phyloP scores from a whole-genome alignment of 306 rosid genomes.

The Potentilla sterilis region DNA sequence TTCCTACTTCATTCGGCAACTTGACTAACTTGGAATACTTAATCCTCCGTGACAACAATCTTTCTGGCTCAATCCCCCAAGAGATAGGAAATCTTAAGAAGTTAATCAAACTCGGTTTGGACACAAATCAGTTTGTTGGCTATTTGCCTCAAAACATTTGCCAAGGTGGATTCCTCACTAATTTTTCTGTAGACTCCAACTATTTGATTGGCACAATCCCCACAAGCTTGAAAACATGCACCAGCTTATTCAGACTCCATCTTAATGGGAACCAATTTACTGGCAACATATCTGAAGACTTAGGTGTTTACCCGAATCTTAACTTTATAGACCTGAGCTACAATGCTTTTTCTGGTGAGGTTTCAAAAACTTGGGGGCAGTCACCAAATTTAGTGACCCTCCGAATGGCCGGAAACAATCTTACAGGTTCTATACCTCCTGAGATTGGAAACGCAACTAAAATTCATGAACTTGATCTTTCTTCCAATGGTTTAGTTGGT shows the following conservation, averaged over 20 bases:
- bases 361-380: constrained; percentile 9
- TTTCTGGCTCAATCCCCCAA: constrained; percentile 7
- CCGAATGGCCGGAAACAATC: not conserved
- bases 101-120: not conserved
- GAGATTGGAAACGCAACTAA: not conserved
- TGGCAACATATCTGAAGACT: constrained; percentile 36
- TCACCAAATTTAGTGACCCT: not conserved
- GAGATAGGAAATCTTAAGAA: not conserved
- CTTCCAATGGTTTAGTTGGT: not conserved
- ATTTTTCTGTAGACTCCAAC: too few species aligned
- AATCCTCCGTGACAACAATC: not conserved
- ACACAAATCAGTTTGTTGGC: constrained; percentile 1
- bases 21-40: not conserved
- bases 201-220: constrained; percentile 30
- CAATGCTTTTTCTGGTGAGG: constrained; percentile 1
- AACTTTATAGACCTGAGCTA: constrained; percentile 30
- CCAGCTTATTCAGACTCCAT: constrained; percentile 25
- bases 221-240: constrained; percentile 32
- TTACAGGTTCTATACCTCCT: constrained; percentile 12
- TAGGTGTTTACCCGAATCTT: constrained; percentile 38
- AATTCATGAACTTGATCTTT: not conserved
- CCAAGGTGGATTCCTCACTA: too few species aligned
- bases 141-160: not conserved
- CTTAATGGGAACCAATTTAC: constrained; percentile 32
- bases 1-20: not conserved